phyloP scores from a whole-genome alignment of 2,329 filamentous ascomycete genomes.

The Nannizzia gypsea region DNA sequence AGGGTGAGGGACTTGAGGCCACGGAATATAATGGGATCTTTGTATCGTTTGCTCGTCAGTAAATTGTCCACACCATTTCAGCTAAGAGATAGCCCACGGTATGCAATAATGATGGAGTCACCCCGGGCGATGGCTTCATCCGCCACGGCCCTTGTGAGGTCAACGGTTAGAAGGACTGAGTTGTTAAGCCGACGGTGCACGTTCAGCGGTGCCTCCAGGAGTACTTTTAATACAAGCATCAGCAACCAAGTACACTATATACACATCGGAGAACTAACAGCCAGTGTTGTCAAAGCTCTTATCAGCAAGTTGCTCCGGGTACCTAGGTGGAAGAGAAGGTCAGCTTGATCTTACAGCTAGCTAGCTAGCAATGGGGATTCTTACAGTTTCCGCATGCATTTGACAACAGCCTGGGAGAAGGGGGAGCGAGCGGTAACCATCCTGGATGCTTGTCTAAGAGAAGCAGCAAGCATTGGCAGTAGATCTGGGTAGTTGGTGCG shows the following conservation, averaged over 20 bases:
- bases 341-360: not conserved
- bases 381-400: conserved; percentile 67
- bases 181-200: conserved; percentile 47
- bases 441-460: conserved; percentile 8
- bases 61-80: not conserved
- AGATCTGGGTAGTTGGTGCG: not conserved
- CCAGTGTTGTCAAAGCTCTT: conserved; percentile 96
- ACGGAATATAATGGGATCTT: conserved; percentile 88
- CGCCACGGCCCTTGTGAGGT: conserved; percentile 78
- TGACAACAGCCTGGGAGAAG: conserved; percentile 58
- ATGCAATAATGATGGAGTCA: conserved; percentile 72
- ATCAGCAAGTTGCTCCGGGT: conserved; percentile 80
- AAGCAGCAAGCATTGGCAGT: conserved; percentile 11
- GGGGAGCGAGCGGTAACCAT: conserved; percentile 37
- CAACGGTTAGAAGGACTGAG: conserved; percentile 71
- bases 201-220: conserved; percentile 57
- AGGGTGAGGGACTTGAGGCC: conserved; percentile 81
- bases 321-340: conserved; percentile 42
- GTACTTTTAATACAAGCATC: conserved; percentile 35
- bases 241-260: not conserved
- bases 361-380: conserved; percentile 20
- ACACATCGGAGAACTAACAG: conserved; percentile 30
- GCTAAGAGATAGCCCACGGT: conserved; percentile 48
- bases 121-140: conserved; percentile 73
- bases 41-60: not conserved